phyloP scores from a whole-genome alignment of 106 monocot species.

The Allium sativum region DNA sequence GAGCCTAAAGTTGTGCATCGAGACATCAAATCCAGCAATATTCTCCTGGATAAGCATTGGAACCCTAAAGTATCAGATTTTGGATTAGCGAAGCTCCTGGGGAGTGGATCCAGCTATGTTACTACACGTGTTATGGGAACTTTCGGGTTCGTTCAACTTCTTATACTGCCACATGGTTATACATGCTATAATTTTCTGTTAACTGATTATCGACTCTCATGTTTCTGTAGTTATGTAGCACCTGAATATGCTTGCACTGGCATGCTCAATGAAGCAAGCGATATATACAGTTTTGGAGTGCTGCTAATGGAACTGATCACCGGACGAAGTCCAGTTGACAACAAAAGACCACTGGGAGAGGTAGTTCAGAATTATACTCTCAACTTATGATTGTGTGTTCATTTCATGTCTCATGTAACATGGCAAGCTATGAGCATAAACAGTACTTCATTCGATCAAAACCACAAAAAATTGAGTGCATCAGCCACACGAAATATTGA shows the following conservation, averaged over 20 bases:
- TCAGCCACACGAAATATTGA: not conserved
- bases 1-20: conserved; percentile 97
- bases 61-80: conserved; percentile 93
- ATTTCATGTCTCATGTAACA: not conserved
- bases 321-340: conserved; percentile 76
- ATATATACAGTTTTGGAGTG: conserved; percentile 91
- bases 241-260: conserved; percentile 94
- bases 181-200: not conserved
- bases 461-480: not conserved
- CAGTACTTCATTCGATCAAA: not conserved
- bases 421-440: not conserved
- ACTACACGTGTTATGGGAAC: conserved; percentile 95
- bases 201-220: too few relatives aligned
- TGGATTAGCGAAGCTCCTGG: conserved; percentile 85
- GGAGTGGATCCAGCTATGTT: conserved; percentile 69
- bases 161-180: not conserved
- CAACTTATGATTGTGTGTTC: not conserved
- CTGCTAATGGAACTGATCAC: conserved; percentile 86
- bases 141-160: conserved; percentile 52
- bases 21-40: conserved; percentile 93
- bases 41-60: conserved; percentile 83
- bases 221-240: conserved; percentile 63
- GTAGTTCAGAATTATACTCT: conserved; percentile 18
- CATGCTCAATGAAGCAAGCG: conserved; percentile 71
- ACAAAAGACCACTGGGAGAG: conserved; percentile 57